phyloP scores from a whole-genome alignment of 2,329 filamentous ascomycete genomes.

The Trichophyton rubrum region DNA sequence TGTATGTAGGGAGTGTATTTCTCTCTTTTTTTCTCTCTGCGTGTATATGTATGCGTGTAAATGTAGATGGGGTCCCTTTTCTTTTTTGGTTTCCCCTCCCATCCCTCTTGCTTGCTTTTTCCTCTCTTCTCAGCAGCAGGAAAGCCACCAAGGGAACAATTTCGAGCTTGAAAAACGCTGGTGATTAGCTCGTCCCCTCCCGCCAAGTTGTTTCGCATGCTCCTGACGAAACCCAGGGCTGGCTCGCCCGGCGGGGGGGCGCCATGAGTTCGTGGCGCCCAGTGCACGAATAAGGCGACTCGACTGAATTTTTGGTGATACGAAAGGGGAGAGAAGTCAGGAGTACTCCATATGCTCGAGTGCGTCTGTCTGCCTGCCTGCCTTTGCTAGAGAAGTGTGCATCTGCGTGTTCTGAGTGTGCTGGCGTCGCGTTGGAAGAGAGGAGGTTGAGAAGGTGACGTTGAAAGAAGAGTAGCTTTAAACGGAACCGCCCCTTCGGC shows the following conservation, averaged over 20 bases:
- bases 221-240: neutral
- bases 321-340: neutral
- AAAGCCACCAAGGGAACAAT: neutral
- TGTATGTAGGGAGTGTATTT: neutral
- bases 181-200: neutral
- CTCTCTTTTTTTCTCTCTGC: no score
- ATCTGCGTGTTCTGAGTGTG: neutral
- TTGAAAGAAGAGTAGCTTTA: neutral
- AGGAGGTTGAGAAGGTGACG: neutral
- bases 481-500: neutral
- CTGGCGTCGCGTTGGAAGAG: neutral
- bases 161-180: neutral
- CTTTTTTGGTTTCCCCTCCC: neutral
- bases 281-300: neutral
- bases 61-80: neutral
- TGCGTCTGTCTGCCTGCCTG: no score
- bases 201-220: constrained; percentile 2
- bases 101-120: neutral
- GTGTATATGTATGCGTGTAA: no score
- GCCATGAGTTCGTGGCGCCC: constrained; percentile 2
- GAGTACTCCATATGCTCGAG: no score
- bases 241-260: neutral
- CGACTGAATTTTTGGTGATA: neutral
- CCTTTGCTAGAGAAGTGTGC: no score
- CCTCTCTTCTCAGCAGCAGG: neutral